phyloP scores from a whole-genome alignment of 1,284 basidiomycete species.

The Heterobasidion occidentale region DNA sequence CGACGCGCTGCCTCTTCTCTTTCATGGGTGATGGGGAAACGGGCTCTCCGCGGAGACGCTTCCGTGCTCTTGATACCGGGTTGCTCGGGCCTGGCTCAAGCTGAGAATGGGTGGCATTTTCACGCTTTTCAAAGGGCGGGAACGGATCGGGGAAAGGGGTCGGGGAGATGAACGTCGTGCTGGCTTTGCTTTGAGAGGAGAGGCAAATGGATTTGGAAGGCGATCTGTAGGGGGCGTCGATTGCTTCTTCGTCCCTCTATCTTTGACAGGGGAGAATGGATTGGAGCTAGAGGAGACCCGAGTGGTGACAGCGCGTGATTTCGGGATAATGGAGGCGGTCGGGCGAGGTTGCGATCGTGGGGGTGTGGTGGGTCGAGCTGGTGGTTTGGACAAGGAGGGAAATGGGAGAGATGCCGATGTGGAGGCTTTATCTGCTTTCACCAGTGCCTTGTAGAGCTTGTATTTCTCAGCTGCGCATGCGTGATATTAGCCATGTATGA shows the following conservation, averaged over 20 bases:
- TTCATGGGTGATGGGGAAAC: conserved; percentile 76
- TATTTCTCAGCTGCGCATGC: conserved; percentile 64
- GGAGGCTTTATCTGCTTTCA: conserved; percentile 33
- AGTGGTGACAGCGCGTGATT: conserved; percentile 39
- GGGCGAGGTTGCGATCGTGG: conserved; percentile 25
- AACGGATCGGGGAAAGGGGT: conserved; percentile 31
- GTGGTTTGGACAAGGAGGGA: conserved; percentile 7
- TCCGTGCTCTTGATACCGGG: conserved; percentile 61
- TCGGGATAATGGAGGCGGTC: conserved; percentile 31
- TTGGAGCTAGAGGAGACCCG: conserved; percentile 51
- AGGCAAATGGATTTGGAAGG: conserved; percentile 41
- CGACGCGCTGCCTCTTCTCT: conserved; percentile 53
- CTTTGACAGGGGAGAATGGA: conserved; percentile 72
- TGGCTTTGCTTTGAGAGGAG: conserved; percentile 38
- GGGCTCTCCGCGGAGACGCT: conserved; percentile 70
- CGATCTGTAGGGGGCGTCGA: neutral
- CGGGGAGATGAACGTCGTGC: conserved; percentile 13
- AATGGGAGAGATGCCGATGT: conserved; percentile 2
- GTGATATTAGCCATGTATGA: conserved; percentile 12
- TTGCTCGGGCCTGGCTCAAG: conserved; percentile 18
- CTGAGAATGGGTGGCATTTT: conserved; percentile 11
- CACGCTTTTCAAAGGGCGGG: conserved; percentile 23
- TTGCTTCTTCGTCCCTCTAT: conserved; percentile 35
- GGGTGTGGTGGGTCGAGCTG: conserved; percentile 23
- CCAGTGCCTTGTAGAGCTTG: conserved; percentile 73